phyloP scores from a whole-genome alignment of 2,329 filamentous ascomycete species.

The Neopestalotiopsis sp. region DNA sequence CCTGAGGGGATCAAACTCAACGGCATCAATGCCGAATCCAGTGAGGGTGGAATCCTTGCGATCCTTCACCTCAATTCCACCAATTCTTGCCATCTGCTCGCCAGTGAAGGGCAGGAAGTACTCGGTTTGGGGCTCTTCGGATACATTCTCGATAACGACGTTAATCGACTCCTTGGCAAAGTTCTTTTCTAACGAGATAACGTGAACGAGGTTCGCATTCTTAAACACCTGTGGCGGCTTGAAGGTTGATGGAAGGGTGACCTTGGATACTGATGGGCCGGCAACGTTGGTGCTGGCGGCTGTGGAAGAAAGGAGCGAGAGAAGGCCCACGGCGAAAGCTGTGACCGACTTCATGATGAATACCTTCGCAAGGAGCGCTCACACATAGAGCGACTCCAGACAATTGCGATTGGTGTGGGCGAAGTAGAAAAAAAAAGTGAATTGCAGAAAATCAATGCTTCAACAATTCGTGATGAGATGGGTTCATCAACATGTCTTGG shows the following conservation, averaged over 20 bases:
- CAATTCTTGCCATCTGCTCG: slow-evolving; percentile 75
- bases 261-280: slow-evolving; percentile 57
- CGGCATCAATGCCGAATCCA: slow-evolving; percentile 71
- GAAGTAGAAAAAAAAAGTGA: slow-evolving; percentile 20
- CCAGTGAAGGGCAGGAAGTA: slow-evolving; percentile 91
- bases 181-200: slow-evolving; percentile 90
- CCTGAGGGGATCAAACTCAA: slow-evolving; percentile 68
- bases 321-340: slow-evolving; percentile 60
- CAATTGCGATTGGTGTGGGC: slow-evolving; percentile 16
- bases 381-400: slow-evolving; percentile 35
- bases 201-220: slow-evolving; percentile 89
- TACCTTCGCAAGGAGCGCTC: slow-evolving; percentile 31
- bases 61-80: slow-evolving; percentile 89
- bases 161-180: slow-evolving; percentile 92
- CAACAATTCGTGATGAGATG: slow-evolving; percentile 11
- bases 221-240: slow-evolving; percentile 90
- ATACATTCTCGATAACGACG: slow-evolving; percentile 90
- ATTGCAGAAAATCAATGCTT: slow-evolving; percentile 12
- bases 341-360: slow-evolving; percentile 53
- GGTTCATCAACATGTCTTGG: slow-evolving; percentile 9
- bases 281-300: slow-evolving; percentile 40
- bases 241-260: slow-evolving; percentile 69
- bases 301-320: slow-evolving; percentile 59
- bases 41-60: slow-evolving; percentile 77
- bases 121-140: slow-evolving; percentile 77